A percentile compares a stretch with the other conserved stretches of the same genome.
phyloP scores from a whole-genome alignment of 1,139 yeast genomes.

The Tardiomyces blankii region DNA sequence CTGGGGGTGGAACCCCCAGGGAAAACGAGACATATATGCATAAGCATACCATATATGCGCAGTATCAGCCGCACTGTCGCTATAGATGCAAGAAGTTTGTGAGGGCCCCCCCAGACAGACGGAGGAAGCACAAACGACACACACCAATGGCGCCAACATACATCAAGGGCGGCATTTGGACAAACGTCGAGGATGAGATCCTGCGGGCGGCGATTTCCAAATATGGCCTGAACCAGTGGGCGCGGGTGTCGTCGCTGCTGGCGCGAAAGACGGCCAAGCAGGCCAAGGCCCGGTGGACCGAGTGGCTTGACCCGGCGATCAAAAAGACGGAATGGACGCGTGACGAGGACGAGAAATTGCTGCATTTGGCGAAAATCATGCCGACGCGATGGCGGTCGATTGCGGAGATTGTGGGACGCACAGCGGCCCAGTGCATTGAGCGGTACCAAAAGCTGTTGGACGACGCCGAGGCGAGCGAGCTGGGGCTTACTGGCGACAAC shows the following conservation, averaged over 20 bases:
- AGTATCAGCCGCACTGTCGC: no score
- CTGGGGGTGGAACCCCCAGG: no score
- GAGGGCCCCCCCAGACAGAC: no score
- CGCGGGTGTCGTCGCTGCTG: conserved; percentile 77
- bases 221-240: conserved; percentile 93
- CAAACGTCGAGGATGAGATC: conserved; percentile 83
- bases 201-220: conserved; percentile 84
- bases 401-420: conserved; percentile 67
- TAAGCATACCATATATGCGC: no score
- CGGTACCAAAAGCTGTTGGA: conserved; percentile 61
- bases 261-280: conserved; percentile 84
- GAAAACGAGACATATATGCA: no score
- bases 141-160: conserved; percentile 31
- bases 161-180: conserved; percentile 86
- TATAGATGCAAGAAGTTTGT: no score
- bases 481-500: conserved; percentile 25
- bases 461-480: conserved; percentile 20
- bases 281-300: conserved; percentile 89
- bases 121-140: no score
- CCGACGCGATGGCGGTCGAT: conserved; percentile 96
- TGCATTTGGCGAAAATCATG: conserved; percentile 54
- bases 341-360: conserved; percentile 65
- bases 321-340: conserved; percentile 56
- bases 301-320: conserved; percentile 71
- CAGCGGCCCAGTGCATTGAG: conserved; percentile 84